Conservation (phyloP, 345 rosid genomes). For the Firmiana major region DNA sequence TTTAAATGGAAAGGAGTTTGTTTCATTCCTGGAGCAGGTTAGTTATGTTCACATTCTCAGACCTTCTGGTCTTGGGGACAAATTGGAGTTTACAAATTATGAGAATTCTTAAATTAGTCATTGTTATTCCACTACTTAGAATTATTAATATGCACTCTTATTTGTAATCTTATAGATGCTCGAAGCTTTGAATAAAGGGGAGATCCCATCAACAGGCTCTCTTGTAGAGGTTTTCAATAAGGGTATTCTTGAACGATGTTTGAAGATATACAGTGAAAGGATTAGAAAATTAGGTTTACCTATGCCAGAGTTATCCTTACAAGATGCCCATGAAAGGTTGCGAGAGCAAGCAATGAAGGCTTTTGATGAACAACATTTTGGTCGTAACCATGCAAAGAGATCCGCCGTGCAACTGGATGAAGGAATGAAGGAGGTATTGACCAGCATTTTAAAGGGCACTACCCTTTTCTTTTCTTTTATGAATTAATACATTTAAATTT, state of each 20-base stretch:
- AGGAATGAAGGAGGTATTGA: slow-evolving; percentile 72
- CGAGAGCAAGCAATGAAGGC: slow-evolving; percentile 54
- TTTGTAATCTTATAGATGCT: slow-evolving; percentile 62
- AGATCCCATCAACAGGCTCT: slow-evolving; percentile 98
- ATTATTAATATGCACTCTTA: not conserved
- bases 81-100: not conserved
- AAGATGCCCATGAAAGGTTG: slow-evolving; percentile 58
- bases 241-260: slow-evolving; percentile 80
- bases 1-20: slow-evolving; percentile 88
- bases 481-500: not conserved
- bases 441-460: not conserved
- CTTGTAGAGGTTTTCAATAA: slow-evolving; percentile 96
- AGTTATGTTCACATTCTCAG: not conserved
- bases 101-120: not conserved
- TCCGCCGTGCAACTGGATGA: slow-evolving; percentile 76
- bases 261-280: slow-evolving; percentile 68
- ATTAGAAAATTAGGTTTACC: slow-evolving; percentile 68
- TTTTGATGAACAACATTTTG: slow-evolving; percentile 93
- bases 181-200: slow-evolving; percentile 97
- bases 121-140: not conserved
- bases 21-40: slow-evolving; percentile 92
- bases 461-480: not conserved
- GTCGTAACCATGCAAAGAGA: slow-evolving; percentile 85
- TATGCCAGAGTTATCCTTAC: slow-evolving; percentile 57
- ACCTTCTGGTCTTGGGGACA: not conserved